A percentile compares a stretch with the other conserved stretches of the same genome.
These are phyloP conservation scores for Spiraea crenata DNA, from an alignment of 331 rosid genomes.

Conservation along the genomic window DNA sequence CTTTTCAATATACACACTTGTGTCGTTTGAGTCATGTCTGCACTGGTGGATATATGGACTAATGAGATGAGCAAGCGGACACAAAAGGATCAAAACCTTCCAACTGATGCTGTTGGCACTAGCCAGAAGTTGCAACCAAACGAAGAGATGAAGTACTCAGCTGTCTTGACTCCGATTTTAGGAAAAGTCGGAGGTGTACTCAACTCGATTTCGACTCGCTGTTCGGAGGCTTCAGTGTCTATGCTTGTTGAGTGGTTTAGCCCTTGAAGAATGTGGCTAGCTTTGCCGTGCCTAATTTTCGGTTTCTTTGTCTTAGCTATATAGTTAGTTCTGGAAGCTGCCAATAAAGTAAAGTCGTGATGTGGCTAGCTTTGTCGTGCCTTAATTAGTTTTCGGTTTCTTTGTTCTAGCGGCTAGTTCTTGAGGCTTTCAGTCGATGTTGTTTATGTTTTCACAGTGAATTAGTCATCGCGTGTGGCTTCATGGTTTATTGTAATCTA, in stretches of 20 bases:
- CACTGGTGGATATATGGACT: constrained; percentile 49
- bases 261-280: constrained; percentile 35
- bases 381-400: too few species aligned
- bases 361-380: too few species aligned
- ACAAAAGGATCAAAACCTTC: constrained; percentile 35
- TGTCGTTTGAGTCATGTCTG: constrained; percentile 41
- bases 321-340: too few species aligned
- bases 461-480: too few species aligned
- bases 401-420: too few species aligned
- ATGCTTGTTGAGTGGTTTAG: constrained; percentile 54
- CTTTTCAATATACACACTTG: too few species aligned
- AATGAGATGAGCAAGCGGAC: constrained; percentile 46
- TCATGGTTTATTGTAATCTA: too few species aligned
- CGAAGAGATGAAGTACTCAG: constrained; percentile 25
- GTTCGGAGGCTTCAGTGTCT: constrained; percentile 64
- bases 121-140: constrained; percentile 20
- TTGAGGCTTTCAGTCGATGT: too few species aligned
- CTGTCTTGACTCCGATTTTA: constrained; percentile 23
- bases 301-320: too few species aligned
- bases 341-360: too few species aligned
- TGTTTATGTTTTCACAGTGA: too few species aligned
- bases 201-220: constrained; percentile 30
- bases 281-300: not conserved
- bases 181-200: constrained; percentile 22
- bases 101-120: constrained; percentile 20